These are phyloP conservation scores for Davidsoniella eucalypti DNA, from an alignment of 2,329 filamentous ascomycete species.

Conservation along the genomic window DNA sequence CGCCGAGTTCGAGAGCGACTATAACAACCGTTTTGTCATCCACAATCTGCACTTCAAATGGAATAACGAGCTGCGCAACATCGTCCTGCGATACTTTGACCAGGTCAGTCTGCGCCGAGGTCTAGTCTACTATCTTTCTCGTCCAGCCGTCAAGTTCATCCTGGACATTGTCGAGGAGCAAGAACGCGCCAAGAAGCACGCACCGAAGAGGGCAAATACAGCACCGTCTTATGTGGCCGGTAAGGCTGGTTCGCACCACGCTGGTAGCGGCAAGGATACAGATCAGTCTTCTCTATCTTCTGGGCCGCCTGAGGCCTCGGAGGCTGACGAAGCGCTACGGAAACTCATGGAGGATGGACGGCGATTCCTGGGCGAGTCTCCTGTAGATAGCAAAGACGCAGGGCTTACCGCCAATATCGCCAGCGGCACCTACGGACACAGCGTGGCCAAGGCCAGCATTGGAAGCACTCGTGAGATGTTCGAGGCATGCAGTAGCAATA, in stretches of 20 bases:
- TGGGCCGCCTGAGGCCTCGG: conserved; percentile 16
- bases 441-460: conserved; percentile 3
- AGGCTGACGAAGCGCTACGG: conserved; percentile 71
- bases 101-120: conserved; percentile 91
- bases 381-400: neutral
- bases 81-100: conserved; percentile 91
- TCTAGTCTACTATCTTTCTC: conserved; percentile 94
- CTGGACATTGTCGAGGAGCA: conserved; percentile 95
- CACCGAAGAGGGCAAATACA: conserved; percentile 7
- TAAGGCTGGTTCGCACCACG: neutral
- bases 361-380: conserved; percentile 50
- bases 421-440: conserved; percentile 4
- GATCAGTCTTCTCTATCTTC: conserved; percentile 1
- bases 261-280: conserved; percentile 1
- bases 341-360: conserved; percentile 73
- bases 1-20: conserved; percentile 79
- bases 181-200: conserved; percentile 44
- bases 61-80: conserved; percentile 93
- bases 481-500: neutral
- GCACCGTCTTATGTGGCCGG: conserved; percentile 11
- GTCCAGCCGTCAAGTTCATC: conserved; percentile 92
- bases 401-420: neutral
- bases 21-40: conserved; percentile 95
- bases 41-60: conserved; percentile 97
- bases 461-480: conserved; percentile 5